Evolutionary conservation across 164 flowering plant genomes (phyloP).

Genomic region (Akebia trifoliata): DNA sequence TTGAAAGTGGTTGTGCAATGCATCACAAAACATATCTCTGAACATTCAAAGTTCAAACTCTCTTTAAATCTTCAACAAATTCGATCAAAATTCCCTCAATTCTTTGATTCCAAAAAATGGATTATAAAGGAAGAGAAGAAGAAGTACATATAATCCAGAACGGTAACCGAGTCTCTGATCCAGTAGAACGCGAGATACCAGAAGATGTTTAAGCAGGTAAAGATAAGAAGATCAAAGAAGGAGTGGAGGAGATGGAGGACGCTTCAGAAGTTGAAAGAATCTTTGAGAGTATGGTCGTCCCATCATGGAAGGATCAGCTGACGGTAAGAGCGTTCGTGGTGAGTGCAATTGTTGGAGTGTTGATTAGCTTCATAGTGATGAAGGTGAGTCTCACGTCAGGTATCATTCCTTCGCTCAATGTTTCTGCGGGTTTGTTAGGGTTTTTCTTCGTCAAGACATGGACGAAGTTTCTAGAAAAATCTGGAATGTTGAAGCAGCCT

Average conservation of each 20-base stretch:
- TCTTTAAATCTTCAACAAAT: no score
- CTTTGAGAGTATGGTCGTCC: slow-evolving; percentile 17
- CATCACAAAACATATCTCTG: background rate
- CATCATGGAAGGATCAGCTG: slow-evolving; percentile 25
- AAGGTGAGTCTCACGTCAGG: slow-evolving; percentile 29
- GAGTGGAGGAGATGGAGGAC: no score
- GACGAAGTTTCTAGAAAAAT: slow-evolving; percentile 25
- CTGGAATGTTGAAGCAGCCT: slow-evolving; percentile 19
- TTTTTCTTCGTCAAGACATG: slow-evolving; percentile 29
- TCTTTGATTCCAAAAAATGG: no score
- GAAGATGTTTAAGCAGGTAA: no score
- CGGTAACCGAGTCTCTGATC: no score
- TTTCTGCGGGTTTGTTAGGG: slow-evolving; percentile 30
- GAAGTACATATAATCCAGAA: no score
- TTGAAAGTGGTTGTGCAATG: background rate
- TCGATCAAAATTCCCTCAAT: no score
- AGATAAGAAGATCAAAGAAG: no score
- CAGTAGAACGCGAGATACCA: no score
- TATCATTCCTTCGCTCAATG: slow-evolving; percentile 29
- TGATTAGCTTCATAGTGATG: slow-evolving; percentile 26
- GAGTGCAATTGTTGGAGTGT: slow-evolving; percentile 18
- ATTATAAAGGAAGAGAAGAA: no score
- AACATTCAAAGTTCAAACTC: background rate
- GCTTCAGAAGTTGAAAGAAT: slow-evolving; percentile 16
- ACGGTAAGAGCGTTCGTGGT: slow-evolving; percentile 26